These are phyloP conservation scores for Chlorella ohadii DNA, from an alignment of 139 green algal species.

Conservation along the genomic window DNA sequence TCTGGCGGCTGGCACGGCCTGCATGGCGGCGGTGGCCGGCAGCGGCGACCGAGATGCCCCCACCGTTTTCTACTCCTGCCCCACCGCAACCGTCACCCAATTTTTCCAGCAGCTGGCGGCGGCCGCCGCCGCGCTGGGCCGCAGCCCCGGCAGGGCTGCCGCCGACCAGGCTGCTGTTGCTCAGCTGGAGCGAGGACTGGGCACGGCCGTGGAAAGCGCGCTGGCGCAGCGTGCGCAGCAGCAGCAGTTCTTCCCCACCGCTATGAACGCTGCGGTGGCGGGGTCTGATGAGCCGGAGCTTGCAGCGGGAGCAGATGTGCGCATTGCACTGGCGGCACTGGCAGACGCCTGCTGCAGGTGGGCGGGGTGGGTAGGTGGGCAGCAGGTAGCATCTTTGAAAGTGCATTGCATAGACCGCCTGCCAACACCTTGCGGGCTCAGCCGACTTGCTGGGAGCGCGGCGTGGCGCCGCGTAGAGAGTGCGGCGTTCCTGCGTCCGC, in stretches of 20 bases:
- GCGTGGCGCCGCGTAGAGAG: too few species aligned
- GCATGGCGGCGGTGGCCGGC: not conserved
- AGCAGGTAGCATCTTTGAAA: too few species aligned
- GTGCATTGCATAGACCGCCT: too few species aligned
- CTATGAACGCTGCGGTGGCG: not conserved
- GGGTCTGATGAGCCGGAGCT: slow-evolving; percentile 7
- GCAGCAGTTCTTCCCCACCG: slow-evolving; percentile 8
- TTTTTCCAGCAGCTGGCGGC: slow-evolving; percentile 13
- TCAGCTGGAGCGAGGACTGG: not conserved
- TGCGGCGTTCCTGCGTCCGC: too few species aligned
- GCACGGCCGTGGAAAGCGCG: slow-evolving; percentile 7
- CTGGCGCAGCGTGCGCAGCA: not conserved
- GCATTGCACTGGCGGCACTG: not conserved
- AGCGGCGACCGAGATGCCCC: not conserved
- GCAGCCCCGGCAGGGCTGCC: not conserved
- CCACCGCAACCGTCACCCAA: not conserved
- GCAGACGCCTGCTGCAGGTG: slow-evolving; percentile 24
- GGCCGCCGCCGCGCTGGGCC: not conserved
- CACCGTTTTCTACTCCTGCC: slow-evolving; percentile 12
- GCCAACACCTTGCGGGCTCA: too few species aligned
- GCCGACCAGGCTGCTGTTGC: not conserved
- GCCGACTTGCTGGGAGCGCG: too few species aligned
- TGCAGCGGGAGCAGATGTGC: not conserved
- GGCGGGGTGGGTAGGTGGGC: not conserved
- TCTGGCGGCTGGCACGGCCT: not conserved